These are phyloP conservation scores for Termitomyces sp. DNA, from an alignment of 768 basidiomycete genomes.

Conservation along the genomic window DNA sequence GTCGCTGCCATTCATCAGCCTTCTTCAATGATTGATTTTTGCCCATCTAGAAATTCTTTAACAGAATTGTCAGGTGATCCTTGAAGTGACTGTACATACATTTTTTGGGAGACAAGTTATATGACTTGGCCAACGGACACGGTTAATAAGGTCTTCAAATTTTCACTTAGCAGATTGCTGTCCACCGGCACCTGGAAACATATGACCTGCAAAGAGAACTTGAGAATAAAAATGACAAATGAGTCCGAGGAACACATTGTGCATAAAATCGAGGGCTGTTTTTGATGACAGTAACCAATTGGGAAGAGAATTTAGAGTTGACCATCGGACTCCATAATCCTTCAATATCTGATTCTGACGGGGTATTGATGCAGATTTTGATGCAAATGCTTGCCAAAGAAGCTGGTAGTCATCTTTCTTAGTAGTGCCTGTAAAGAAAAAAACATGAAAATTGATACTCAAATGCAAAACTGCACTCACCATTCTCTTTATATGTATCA, in stretches of 20 bases:
- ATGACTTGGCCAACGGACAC: constrained; percentile 23
- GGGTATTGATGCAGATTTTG: too few species aligned
- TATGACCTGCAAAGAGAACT: constrained; percentile 17
- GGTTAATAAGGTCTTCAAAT: constrained; percentile 21
- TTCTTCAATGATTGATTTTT: constrained; percentile 17
- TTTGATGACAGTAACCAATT: constrained; percentile 20
- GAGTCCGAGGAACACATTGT: constrained; percentile 23
- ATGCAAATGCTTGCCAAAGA: too few species aligned
- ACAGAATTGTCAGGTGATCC: too few species aligned
- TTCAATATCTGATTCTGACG: too few species aligned
- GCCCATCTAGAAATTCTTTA: constrained; percentile 14
- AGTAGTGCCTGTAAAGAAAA: background rate
- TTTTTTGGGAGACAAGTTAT: constrained; percentile 26
- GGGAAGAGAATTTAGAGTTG: constrained; percentile 18
- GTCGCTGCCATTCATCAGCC: constrained; percentile 22
- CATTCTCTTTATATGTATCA: too few species aligned
- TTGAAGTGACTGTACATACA: too few species aligned
- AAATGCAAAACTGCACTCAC: too few species aligned
- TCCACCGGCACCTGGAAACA: constrained; percentile 21
- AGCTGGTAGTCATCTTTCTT: constrained; percentile 13
- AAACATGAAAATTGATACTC: too few species aligned
- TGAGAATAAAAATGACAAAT: constrained; percentile 11
- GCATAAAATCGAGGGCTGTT: constrained; percentile 9
- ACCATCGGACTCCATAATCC: constrained; percentile 18
- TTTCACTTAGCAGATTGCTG: constrained; percentile 12